Evolutionary conservation across 108 stramenopile genomes (phyloP), one percentile per base, ranked within the genome.

Genomic region (Discostella stelligeroides): DNA sequence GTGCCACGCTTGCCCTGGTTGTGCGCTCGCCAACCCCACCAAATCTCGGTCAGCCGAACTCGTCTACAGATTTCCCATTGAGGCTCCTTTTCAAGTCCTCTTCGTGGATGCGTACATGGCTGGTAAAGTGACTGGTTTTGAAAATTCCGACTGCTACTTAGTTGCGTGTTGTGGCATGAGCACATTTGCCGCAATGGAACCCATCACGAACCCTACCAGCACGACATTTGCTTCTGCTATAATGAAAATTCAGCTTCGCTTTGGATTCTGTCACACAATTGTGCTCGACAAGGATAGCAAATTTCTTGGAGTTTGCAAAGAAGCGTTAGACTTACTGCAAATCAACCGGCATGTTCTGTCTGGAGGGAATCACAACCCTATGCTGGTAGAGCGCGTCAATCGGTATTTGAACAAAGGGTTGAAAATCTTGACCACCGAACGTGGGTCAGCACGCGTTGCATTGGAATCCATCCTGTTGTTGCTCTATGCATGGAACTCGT

Each of bases 401-500:
- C n/a, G n/a, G n/a, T n/a, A n/a, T n/a, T n/a, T n/a, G n/a, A n/a
- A n/a, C n/a, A n/a, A n/a, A n/a, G n/a, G n/a, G n/a, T n/a, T n/a
- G 28, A 54, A 54, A 29, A 54, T 54, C 4, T 27, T 54, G 53
- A 28, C 25, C 25, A 54, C 24, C 10, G 53, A 54, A 29, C 53
- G 53, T 10, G 53, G 28, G 6, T 27, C 53, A 1, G 53, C 28
- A 2, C 25, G 53, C 27, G 25, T 54, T 2, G 53, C 55, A 14
- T 14, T 56, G 55, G 55, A 56, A 14, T 25, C 28, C 0, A 56
- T 56, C 25, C 55, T 56, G 11, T 28, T 56, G 7, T 14, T 56
- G 9, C 55, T 56, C 29, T 74, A 67, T 23, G 73, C 73, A 24
- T 74, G 65, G 66, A 74, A 74, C 41, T 25, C 56, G 2, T 13